Evolutionary conservation across 1,284 basidiomycete genomes (phyloP).

Genomic region (Pseudozyma pruni): DNA sequence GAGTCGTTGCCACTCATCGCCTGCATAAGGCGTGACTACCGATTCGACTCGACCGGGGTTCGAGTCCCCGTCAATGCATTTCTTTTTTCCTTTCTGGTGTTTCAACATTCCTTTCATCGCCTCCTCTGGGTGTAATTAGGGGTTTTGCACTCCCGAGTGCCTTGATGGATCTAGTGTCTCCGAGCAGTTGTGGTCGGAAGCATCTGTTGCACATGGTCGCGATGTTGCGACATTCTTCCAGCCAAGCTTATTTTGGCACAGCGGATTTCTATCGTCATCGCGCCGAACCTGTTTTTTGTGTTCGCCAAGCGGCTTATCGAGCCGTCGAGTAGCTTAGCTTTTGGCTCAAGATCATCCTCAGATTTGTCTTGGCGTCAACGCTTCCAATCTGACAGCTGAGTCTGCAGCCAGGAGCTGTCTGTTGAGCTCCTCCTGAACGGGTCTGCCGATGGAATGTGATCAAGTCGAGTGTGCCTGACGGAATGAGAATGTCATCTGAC

Average conservation of each 20-base stretch:
- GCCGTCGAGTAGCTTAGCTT: not conserved
- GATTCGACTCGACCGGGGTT: slow-evolving; percentile 57
- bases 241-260: not conserved
- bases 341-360: not conserved
- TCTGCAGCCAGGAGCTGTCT: too few species aligned
- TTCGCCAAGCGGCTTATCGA: slow-evolving; percentile 17
- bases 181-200: too few species aligned
- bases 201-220: too few species aligned
- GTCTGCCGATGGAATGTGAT: too few species aligned
- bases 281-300: not conserved
- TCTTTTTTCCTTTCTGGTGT: slow-evolving; percentile 10
- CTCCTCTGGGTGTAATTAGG: not conserved
- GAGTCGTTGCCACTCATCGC: slow-evolving; percentile 48
- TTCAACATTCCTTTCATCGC: too few species aligned
- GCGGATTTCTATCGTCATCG: not conserved
- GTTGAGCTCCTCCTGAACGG: too few species aligned
- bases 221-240: too few species aligned
- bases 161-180: too few species aligned
- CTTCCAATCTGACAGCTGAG: not conserved
- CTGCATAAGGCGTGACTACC: slow-evolving; percentile 12
- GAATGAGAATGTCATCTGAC: too few species aligned
- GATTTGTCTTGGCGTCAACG: slow-evolving; percentile 12
- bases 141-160: too few species aligned
- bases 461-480: too few species aligned
- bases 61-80: slow-evolving; percentile 57